A percentile compares a stretch with the other conserved stretches of the same genome.
Conservation (phyloP, 345 rosid genomes). For the Carallia brachiata region DNA sequence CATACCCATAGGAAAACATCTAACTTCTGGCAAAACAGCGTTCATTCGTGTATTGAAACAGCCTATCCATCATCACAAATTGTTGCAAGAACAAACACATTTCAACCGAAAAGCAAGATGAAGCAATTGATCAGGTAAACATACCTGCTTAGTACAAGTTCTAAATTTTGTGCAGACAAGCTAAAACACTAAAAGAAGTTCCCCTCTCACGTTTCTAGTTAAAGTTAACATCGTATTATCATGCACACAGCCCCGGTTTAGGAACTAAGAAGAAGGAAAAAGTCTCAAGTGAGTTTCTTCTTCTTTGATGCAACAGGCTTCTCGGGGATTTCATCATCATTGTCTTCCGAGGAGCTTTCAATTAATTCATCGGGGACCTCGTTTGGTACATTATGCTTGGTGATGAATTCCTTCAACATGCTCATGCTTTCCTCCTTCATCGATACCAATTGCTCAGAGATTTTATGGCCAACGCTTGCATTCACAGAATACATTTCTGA, state of each 20-base stretch:
- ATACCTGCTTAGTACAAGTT: no score
- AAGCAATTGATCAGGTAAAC: not conserved
- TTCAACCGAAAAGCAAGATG: not conserved
- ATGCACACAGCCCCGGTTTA: not conserved
- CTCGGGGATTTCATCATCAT: slow-evolving; percentile 37
- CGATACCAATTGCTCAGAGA: slow-evolving; percentile 65
- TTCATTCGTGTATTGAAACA: no score
- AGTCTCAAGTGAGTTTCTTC: slow-evolving; percentile 48
- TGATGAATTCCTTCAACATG: slow-evolving; percentile 72
- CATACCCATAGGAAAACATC: no score
- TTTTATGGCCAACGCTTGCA: slow-evolving; percentile 32
- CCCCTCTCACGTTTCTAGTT: not conserved
- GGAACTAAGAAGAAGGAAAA: not conserved
- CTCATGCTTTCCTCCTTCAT: slow-evolving; percentile 80
- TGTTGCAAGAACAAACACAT: not conserved
- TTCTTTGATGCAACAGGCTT: slow-evolving; percentile 58
- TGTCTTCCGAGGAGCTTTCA: slow-evolving; percentile 58
- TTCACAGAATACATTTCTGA: slow-evolving; percentile 53
- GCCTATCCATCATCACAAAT: not conserved
- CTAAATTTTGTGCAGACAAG: no score
- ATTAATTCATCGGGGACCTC: slow-evolving; percentile 71
- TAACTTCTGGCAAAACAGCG: no score
- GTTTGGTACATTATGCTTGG: slow-evolving; percentile 71
- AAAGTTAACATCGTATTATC: no score
- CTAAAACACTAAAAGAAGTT: not conserved